phyloP scores from a whole-genome alignment of 2,329 filamentous ascomycete species.

The Pyrenochaeta sp. region DNA sequence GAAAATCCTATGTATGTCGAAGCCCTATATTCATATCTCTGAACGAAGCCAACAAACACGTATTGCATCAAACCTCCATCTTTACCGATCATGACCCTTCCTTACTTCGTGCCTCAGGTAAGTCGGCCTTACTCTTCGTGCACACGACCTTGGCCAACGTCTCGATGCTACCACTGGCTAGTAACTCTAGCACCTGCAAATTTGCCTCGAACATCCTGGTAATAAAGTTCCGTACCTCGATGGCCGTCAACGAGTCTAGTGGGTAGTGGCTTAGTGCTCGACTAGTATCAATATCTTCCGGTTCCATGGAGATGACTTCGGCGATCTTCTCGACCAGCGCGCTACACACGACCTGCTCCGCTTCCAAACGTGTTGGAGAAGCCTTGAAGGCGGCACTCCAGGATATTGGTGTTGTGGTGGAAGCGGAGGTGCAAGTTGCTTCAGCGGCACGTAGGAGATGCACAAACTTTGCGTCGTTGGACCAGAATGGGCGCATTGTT shows the following conservation, averaged over 20 bases:
- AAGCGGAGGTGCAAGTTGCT: conserved; percentile 19
- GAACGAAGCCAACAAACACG: background rate
- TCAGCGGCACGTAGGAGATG: conserved; percentile 33
- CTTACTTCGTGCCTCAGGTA: background rate
- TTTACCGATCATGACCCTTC: background rate
- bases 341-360: conserved; percentile 31
- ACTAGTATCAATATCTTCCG: conserved; percentile 34
- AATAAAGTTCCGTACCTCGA: conserved; percentile 44
- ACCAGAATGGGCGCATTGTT: conserved; percentile 36
- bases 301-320: conserved; percentile 32
- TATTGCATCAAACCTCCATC: background rate
- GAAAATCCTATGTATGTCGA: no score
- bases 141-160: conserved; percentile 1
- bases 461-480: conserved; percentile 36
- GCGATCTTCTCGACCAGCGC: conserved; percentile 38
- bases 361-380: conserved; percentile 25
- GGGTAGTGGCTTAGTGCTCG: conserved; percentile 32
- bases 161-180: conserved; percentile 44
- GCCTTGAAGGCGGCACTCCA: conserved; percentile 36
- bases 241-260: conserved; percentile 41
- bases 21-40: no score
- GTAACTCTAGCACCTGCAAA: conserved; percentile 64
- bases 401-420: conserved; percentile 20
- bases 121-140: background rate
- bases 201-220: conserved; percentile 56